phyloP scores from a whole-genome alignment of 2,329 filamentous ascomycete genomes.

The Aureobasidium sp. region DNA sequence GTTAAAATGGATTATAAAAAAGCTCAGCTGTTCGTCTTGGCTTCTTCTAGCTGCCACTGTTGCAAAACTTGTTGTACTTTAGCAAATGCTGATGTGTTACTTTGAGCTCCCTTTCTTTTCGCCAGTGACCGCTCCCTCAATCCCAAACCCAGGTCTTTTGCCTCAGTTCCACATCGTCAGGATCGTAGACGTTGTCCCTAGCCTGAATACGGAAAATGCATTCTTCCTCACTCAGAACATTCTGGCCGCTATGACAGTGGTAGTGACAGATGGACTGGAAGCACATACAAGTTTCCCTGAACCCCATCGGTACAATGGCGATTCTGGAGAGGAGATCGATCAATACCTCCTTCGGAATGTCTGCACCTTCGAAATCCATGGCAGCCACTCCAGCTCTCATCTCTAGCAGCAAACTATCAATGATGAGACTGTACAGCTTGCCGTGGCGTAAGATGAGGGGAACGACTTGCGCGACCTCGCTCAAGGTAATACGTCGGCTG shows the following conservation, averaged over 20 bases:
- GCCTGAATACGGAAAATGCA: neutral
- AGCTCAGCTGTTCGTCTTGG: no score
- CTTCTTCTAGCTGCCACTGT: neutral
- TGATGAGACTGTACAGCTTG: neutral
- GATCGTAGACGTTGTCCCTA: neutral
- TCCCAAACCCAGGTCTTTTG: neutral
- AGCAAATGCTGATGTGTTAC: no score
- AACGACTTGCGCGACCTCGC: neutral
- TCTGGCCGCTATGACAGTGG: neutral
- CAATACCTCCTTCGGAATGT: neutral
- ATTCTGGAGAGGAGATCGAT: neutral
- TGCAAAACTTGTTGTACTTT: neutral
- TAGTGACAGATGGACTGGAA: neutral
- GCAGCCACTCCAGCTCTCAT: no score
- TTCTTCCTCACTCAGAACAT: neutral
- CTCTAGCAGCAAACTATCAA: neutral
- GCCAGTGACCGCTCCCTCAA: neutral
- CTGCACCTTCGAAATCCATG: neutral
- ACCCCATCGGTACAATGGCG: rapidly evolving
- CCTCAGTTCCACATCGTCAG: neutral
- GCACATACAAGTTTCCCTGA: neutral
- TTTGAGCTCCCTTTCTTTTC: neutral
- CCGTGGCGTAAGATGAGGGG: neutral
- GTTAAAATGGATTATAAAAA: neutral
- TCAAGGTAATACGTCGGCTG: rapidly evolving